These are phyloP conservation scores for Persicaria tinctoria DNA, from an alignment of 148 eudicot species.

Conservation along the genomic window DNA sequence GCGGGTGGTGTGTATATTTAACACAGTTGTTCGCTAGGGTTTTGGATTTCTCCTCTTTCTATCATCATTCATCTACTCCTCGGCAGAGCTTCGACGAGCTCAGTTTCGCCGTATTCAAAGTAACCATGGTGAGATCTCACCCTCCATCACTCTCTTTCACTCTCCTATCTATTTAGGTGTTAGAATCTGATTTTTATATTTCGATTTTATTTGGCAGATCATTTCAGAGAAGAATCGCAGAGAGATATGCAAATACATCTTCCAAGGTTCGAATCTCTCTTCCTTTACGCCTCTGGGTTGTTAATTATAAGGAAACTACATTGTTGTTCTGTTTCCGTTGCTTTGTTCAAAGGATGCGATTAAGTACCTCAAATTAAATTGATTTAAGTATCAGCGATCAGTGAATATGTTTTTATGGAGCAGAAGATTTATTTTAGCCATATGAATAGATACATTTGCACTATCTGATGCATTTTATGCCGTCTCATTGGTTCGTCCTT, in stretches of 20 bases:
- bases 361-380: not conserved
- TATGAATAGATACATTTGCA: too few species aligned
- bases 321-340: not conserved
- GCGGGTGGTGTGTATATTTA: not conserved
- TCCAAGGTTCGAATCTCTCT: constrained; percentile 43
- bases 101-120: not conserved
- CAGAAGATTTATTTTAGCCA: too few species aligned
- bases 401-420: too few species aligned
- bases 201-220: constrained; percentile 32
- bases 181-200: not conserved
- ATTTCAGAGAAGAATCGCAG: constrained; percentile 80
- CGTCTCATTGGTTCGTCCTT: too few species aligned
- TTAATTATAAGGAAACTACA: too few species aligned
- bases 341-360: not conserved
- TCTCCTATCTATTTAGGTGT: not conserved
- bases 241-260: constrained; percentile 82
- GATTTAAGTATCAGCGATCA: not conserved
- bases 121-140: not conserved
- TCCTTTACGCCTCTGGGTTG: too few species aligned
- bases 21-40: not conserved
- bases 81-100: not conserved
- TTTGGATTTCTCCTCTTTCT: not conserved
- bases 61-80: not conserved
- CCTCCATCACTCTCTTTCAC: not conserved
- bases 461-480: too few species aligned